Base-by-base conservation (phyloP, 2,329 filamentous ascomycete genomes). In the Aspergillus fumigatiaffinis region DNA sequence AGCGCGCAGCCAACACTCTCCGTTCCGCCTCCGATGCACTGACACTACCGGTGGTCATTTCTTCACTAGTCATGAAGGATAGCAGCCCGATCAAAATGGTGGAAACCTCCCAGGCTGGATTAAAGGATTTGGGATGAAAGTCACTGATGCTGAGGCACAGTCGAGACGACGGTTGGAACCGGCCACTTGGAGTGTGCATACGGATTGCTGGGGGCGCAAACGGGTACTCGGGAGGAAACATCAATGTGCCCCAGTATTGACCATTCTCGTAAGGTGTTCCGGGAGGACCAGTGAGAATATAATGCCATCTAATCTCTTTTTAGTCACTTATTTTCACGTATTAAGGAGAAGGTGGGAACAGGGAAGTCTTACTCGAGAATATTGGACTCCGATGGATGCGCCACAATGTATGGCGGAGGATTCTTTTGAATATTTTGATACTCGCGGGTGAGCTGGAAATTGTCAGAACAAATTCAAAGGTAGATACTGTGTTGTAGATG, bases 21-120 rank as follows among this genome's bases (percentile, higher is more conserved):
- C 93, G 85, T 79, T 97, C 92, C 3, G 84, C 80, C 51, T 90
- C 84, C 0, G 85, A 88, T 20, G 87, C 90, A 5, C 88, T 87
- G 29, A 99, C 85, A 29, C 88, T 92, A 2, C 94, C 94, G 0
- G 94, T 97, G 0, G 94, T 99, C 89, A 97, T 97, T 79, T 99
- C 94, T 71, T 99, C 93, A 63, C 90, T 91, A 2, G 93, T 97
- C 94, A 99, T 99, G 77, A 99, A 99, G 42, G 90, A 95, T 61
- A 97, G 80, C 28, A 99, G 84, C 9, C 94, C 94, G 55, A 96
- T 95, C 17, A 99, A 80, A 63, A 99, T 99, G 0, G 94, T 99
- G 54, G 89, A 93, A 7, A 99, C 94, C 71, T 96, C 93, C 94
- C 94, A 99, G 1, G 94, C 92, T 1, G 94, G 94, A 73, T 99